phyloP scores from a whole-genome alignment of 352 stramenopile species.

The Phytophthora nicotianae region DNA sequence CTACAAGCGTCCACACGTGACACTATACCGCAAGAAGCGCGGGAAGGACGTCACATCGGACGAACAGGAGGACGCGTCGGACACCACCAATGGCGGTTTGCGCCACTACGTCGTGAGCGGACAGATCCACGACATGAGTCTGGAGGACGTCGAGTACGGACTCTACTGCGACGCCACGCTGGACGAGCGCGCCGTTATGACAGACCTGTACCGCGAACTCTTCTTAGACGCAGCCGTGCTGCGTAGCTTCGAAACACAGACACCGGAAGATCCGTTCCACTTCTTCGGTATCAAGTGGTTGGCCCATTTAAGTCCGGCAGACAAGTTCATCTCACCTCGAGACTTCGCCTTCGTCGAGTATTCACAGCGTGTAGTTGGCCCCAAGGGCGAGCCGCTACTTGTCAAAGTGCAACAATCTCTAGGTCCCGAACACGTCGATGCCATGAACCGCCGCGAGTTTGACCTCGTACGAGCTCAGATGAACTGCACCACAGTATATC shows the following conservation, averaged over 20 bases:
- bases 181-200: conserved; percentile 54
- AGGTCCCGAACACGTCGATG: conserved; percentile 32
- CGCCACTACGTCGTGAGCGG: conserved; percentile 53
- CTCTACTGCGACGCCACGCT: conserved; percentile 53
- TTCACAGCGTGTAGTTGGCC: conserved; percentile 37
- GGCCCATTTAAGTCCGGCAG: conserved; percentile 42
- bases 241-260: conserved; percentile 43
- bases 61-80: conserved; percentile 19
- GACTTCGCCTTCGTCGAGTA: conserved; percentile 60
- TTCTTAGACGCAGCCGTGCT: conserved; percentile 55
- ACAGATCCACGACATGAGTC: conserved; percentile 51
- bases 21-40: conserved; percentile 55
- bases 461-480: conserved; percentile 48
- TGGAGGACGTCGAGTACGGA: conserved; percentile 59
- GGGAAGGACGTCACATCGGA: conserved; percentile 24
- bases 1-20: conserved; percentile 56
- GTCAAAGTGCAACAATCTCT: conserved; percentile 55
- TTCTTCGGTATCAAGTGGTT: conserved; percentile 64
- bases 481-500: conserved; percentile 52
- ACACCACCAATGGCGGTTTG: conserved; percentile 28
- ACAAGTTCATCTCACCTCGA: conserved; percentile 57
- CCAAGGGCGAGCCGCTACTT: conserved; percentile 43
- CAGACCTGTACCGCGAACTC: conserved; percentile 45
- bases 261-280: conserved; percentile 45
- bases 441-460: conserved; percentile 51